Evolutionary conservation across 164 flowering plant species (phyloP), one percentile per base, ranked within the genome.

Genomic region (Umbilicus rupestris): DNA sequence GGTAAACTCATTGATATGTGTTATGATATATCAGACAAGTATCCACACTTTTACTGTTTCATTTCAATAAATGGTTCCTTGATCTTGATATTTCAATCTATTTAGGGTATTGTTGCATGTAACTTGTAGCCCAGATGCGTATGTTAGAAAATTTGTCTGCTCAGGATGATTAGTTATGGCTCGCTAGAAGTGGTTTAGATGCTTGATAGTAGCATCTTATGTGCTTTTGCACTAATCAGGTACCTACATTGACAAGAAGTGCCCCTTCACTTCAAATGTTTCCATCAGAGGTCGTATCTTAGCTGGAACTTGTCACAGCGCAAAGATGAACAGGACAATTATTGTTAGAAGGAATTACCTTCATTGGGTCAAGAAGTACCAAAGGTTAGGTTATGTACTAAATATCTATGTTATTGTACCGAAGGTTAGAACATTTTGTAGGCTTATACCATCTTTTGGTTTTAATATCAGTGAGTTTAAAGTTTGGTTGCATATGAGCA

Each of bases 161-260:
- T n/a, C n/a, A n/a, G n/a, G n/a, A n/a, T n/a, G n/a, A n/a, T n/a
- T n/a, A n/a, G n/a, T n/a, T n/a, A n/a, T n/a, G n/a, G n/a, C n/a
- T n/a, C n/a, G n/a, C n/a, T n/a, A n/a, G n/a, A n/a, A n/a, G n/a
- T n/a, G n/a, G n/a, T n/a, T n/a, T n/a, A n/a, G n/a, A n/a, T n/a
- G n/a, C n/a, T n/a, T n/a, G n/a, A 12, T 1, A 35, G 37, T 35
- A 3, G 37, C 7, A 35, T 5, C 47, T 44, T 47, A n/a, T 47
- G 11, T 47, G 44, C 10, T n/a, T 49, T 1, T 10, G 12, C 11
- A 11, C 12, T 12, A 1, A 14, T 2, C 17, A 55, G 60, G 60
- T 28, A 55, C 60, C 31, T 55, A 55, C 60, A 55, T 55, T 55
- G 60, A 55, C 60, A 55, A 55, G 19, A 55, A 55, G 33, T 55